Evolutionary conservation across 2,329 filamentous ascomycete genomes (phyloP), one percentile per base, ranked within the genome.

Genomic region (Stagonosporopsis rhizophila): DNA sequence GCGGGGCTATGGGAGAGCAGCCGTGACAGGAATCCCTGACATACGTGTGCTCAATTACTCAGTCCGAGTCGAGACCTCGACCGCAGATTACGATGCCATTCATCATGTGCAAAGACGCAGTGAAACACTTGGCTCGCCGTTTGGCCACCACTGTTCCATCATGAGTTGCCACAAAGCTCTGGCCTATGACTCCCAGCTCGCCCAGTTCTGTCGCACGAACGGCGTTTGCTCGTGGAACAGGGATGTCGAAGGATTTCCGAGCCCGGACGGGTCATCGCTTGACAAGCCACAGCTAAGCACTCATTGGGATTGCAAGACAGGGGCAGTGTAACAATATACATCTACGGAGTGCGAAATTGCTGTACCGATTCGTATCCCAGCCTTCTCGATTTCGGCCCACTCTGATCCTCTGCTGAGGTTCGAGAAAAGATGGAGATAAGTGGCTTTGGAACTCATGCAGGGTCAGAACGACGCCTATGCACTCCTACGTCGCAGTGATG

Each of bases 401-500:
- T 41, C 28, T 51, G 53, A 46, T 44, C 23, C 17, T 56, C 42
- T 38, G 19, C 27, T 37, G 25, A 38, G 23, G 4, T 41, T 37
- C 46, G 25, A 47, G 35, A 50, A 51, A 44, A 38, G 17, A 46
- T 44, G 37, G 53, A 27, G 20, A 27, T 23, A 25, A 47, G 42
- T 27, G 53, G 32, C 44, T 39, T 56, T 34, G 17, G 37, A 23
- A 28, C 17, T 47, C 22, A 51, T 56, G 52, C 52, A 56, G 52
- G 52, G 52, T 35, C 23, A 19, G 14, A 32, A 30, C 14, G 14
- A 46, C 20, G 15, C 22, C 42, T 39, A 27, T 19, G 25, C 47
- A 52, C 32, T 44, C 37, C 44, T 52, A 56, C 47, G 53, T 56
- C 44, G 53, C 38, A n/a, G 48, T 56, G 53, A 56, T 52, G 47